These are phyloP conservation scores for Pseudogymnoascus sp. DNA, from an alignment of 2,329 filamentous ascomycete genomes.

Conservation along the genomic window DNA sequence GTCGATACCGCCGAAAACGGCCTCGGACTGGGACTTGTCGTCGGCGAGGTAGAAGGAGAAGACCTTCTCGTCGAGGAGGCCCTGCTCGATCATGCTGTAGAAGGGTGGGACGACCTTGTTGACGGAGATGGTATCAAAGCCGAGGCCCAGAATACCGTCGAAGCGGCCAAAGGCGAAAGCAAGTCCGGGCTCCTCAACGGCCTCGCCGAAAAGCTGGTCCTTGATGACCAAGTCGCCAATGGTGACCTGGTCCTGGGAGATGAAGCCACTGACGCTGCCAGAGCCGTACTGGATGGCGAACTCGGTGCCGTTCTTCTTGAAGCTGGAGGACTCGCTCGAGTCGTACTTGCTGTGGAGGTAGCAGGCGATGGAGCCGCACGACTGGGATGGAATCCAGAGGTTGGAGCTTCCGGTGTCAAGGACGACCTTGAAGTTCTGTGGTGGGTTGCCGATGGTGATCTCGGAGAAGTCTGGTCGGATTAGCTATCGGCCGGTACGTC, in stretches of 20 bases:
- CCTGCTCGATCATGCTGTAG: conserved; percentile 91
- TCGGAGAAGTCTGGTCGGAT: conserved; percentile 80
- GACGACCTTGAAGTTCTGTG: conserved; percentile 96
- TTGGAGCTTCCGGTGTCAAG: conserved; percentile 98
- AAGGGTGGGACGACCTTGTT: conserved; percentile 92
- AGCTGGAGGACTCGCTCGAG: conserved; percentile 78
- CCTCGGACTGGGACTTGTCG: conserved; percentile 72
- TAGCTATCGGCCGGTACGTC: conserved; percentile 12
- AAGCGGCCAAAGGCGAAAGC: conserved; percentile 97
- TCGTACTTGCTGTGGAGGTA: conserved; percentile 97
- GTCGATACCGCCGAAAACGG: conserved; percentile 83
- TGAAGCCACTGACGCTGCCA: conserved; percentile 84
- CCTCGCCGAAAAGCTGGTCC: conserved; percentile 91
- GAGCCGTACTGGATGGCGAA: conserved; percentile 97
- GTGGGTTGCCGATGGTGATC: conserved; percentile 83
- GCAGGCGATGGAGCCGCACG: conserved; percentile 94
- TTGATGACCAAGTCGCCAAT: conserved; percentile 88
- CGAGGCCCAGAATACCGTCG: conserved; percentile 91
- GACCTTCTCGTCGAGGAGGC: conserved; percentile 80
- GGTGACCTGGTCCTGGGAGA: conserved; percentile 77
- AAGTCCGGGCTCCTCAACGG: conserved; percentile 88
- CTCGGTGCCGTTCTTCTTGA: conserved; percentile 85
- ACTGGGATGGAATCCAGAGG: conserved; percentile 89
- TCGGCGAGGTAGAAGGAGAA: conserved; percentile 95
- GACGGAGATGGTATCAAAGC: conserved; percentile 94